Conservation (phyloP, 495 filamentous ascomycete species). For the Pyronema omphalodes region DNA sequence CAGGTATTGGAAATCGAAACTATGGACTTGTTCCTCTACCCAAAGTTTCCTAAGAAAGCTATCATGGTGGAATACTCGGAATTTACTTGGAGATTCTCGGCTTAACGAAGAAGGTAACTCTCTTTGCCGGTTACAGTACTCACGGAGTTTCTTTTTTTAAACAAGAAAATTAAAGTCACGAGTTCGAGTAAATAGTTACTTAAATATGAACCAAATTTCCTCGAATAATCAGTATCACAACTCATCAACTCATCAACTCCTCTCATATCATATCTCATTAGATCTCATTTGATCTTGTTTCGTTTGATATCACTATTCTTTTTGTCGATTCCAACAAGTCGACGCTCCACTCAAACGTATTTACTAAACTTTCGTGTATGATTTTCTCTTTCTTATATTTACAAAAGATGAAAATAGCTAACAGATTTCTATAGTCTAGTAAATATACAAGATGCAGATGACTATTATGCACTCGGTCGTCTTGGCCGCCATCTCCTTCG, state of each 20-base stretch:
- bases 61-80: background rate
- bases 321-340: too few species aligned
- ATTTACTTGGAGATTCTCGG: background rate
- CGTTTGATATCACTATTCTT: too few species aligned
- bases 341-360: too few species aligned
- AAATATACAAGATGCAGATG: slow-evolving; percentile 16
- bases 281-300: too few species aligned
- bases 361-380: too few species aligned
- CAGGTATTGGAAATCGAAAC: too few species aligned
- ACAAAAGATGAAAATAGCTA: too few species aligned
- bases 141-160: background rate
- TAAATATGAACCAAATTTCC: background rate
- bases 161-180: background rate
- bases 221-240: background rate
- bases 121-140: background rate
- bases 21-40: background rate
- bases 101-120: background rate
- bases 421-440: too few species aligned
- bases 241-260: background rate
- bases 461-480: slow-evolving; percentile 17
- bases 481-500: slow-evolving; percentile 16
- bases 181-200: background rate
- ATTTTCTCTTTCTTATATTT: too few species aligned
- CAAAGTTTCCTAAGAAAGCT: background rate
- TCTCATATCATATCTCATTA: background rate